Evolutionary conservation across 2,329 filamentous ascomycete species (phyloP), one percentile per base, ranked within the genome.

Genomic region (Claviceps capensis): DNA sequence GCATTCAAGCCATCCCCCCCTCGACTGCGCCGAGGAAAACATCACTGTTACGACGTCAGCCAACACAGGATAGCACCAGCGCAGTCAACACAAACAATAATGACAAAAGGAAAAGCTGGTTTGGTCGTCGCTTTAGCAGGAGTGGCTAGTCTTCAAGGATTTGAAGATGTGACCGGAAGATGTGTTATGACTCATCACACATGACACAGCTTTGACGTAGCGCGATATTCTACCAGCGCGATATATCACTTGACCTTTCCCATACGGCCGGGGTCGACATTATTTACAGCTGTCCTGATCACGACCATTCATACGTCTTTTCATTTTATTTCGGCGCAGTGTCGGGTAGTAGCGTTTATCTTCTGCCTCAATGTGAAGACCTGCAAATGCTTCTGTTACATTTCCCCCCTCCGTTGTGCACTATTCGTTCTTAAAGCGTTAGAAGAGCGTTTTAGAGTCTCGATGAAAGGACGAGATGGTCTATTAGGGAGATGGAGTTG

Each of bases 71-170:
- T 14, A 49, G 23, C 30, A 37, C 16, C 47, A 40, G 14, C 19
- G 37, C 4, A 16, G 22, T 11, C 22, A 48, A 48, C 40, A 49
- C 2, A 11, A 49, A 41, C 11, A 50, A 45, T 14, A 51, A 22
- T 13, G 85, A 89, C 55, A 95, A 95, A 75, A 78, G 86, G 57
- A 90, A 89, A 76, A 93, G 89, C 65, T 95, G 90, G 88, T 83
- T 97, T 61, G 81, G 86, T 63, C 81, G 82, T 60, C 78, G 83
- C 52, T 93, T 95, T 67, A 93, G 85, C 74, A 89, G 76, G 63
- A 68, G 44, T 34, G 44, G 51, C 47, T 58, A 55, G 49, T n/a
- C n/a, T n/a, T 22, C 26, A 30, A 14, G 26, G 42, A 14, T 14
- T 36, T n/a, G 11, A 11, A 26, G 9, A 30, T 47, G 16, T 22